Evolutionary conservation across 371 early-diverging fungal species (phyloP).

Genomic region (Mortierella sp.): DNA sequence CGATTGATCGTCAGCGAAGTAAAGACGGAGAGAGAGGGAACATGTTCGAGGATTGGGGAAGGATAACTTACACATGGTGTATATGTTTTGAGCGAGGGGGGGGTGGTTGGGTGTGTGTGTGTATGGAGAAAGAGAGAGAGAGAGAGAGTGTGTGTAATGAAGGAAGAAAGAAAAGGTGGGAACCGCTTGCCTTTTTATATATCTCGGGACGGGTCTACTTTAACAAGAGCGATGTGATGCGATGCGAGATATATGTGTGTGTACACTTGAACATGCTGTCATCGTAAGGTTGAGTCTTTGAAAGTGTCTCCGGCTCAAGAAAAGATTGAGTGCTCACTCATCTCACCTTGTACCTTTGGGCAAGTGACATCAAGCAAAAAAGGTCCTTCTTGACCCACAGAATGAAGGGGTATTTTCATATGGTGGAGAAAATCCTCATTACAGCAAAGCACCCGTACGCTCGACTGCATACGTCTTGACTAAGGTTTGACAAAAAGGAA

Average conservation of each 20-base stretch:
- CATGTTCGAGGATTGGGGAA: not conserved
- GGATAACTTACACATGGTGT: constrained; percentile 33
- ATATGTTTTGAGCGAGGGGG: not conserved
- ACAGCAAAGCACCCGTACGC: no score
- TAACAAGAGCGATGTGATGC: not conserved
- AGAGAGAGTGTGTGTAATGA: not conserved
- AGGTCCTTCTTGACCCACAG: no score
- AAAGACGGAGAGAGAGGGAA: not conserved
- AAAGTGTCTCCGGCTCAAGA: not conserved
- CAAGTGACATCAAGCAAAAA: no score
- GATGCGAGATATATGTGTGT: no score
- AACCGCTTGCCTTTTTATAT: not conserved
- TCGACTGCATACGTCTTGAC: not conserved
- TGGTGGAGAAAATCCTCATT: not conserved
- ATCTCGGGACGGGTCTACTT: not conserved
- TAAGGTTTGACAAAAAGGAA: constrained; percentile 12
- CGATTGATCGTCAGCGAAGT: not conserved
- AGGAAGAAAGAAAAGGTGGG: not conserved
- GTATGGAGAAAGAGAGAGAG: not conserved
- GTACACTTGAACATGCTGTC: not conserved
- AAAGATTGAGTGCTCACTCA: not conserved
- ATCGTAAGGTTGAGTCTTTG: not conserved
- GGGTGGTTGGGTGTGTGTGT: not conserved
- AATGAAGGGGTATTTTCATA: no score
- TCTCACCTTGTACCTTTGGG: no score